Evolutionary conservation across 2,329 filamentous ascomycete genomes (phyloP), one percentile per base, ranked within the genome.

Genomic region (Cladorrhinum sp.): DNA sequence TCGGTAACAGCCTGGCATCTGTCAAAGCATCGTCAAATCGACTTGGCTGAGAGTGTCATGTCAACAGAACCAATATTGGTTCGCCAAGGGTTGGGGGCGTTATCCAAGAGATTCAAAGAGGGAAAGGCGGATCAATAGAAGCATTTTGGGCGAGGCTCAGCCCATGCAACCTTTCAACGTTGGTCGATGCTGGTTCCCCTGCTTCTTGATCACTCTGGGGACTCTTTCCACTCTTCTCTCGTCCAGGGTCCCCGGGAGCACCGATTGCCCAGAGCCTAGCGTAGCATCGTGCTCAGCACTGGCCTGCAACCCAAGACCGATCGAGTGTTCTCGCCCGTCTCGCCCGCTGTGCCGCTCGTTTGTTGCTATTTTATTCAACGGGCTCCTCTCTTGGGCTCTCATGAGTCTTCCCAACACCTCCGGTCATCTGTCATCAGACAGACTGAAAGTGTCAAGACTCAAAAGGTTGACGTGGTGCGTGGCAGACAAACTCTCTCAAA

Each of bases 331-430:
- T 63, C 58, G 63, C 61, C 59, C 42, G 23, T 63, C 59, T 63
- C 59, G 63, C 61, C 59, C 46, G 20, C 62, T 59, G 62, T 59
- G 64, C 64, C 64, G 61, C 52, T 30, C 26, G 24, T 36, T 52
- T 55, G 59, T 62, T 64, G 49, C 62, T 65, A 62, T 65, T 64
- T 64, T 62, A 65, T 55, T 56, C 49, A 21, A 36, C 42, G 24
- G 16, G 20, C 49, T 57, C 24, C 52, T 55, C 58, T 59, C 46
- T 14, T 10, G 18, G 50, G 33, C 55, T 49, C 49, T 49, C 57
- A 54, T 58, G 39, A 46, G 18, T 54, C 57, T 49, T 36, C 16
- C n/a, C 23, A 50, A 56, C 54, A 48, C 55, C 36, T 23, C 55
- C 49, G 42, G 30, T 23, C 46, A 14, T 30, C 53, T 36, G 20